Percentiles rank a stretch among this genome's conserved stretches.
Conservation (phyloP, 1,284 basidiomycete genomes). For the Heterobasidion parviporum region DNA sequence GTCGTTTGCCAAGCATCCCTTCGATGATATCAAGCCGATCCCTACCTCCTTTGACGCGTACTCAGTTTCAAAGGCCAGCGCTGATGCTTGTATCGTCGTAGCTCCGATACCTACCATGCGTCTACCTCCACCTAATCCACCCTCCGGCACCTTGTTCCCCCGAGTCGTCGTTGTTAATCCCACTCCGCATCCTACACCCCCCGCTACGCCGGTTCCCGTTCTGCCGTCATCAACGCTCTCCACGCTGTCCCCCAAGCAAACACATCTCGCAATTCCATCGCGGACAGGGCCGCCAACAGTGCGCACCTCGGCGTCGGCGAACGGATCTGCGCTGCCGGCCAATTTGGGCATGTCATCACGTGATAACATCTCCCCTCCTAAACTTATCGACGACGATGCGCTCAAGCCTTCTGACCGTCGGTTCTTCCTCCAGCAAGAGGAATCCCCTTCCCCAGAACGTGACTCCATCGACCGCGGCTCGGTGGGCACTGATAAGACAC, state of each 20-base stretch:
- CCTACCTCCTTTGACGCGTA: neutral
- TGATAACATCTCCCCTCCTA: constrained; percentile 1
- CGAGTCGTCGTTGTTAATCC: constrained; percentile 48
- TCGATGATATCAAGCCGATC: neutral
- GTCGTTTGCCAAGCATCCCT: constrained; percentile 4
- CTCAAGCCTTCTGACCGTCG: constrained; percentile 28
- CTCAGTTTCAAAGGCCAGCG: constrained; percentile 4
- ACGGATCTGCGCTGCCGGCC: neutral
- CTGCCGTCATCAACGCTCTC: constrained; percentile 11
- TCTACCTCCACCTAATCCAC: constrained; percentile 21
- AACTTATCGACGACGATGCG: constrained; percentile 17
- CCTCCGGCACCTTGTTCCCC: constrained; percentile 24
- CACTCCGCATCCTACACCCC: constrained; percentile 50
- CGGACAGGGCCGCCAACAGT: constrained; percentile 6
- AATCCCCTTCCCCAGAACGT: constrained; percentile 28
- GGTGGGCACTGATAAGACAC: constrained; percentile 16
- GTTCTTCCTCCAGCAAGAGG: constrained; percentile 33
- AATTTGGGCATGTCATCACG: constrained; percentile 6
- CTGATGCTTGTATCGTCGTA: constrained; percentile 19
- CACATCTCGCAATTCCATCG: constrained; percentile 22
- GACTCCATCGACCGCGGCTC: constrained; percentile 22
- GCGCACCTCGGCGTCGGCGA: neutral
- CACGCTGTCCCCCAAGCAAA: constrained; percentile 6
- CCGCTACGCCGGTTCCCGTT: constrained; percentile 34
- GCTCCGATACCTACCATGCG: constrained; percentile 20